These are phyloP conservation scores for Fagus crenata DNA, from an alignment of 306 rosid genomes.

Conservation along the genomic window DNA sequence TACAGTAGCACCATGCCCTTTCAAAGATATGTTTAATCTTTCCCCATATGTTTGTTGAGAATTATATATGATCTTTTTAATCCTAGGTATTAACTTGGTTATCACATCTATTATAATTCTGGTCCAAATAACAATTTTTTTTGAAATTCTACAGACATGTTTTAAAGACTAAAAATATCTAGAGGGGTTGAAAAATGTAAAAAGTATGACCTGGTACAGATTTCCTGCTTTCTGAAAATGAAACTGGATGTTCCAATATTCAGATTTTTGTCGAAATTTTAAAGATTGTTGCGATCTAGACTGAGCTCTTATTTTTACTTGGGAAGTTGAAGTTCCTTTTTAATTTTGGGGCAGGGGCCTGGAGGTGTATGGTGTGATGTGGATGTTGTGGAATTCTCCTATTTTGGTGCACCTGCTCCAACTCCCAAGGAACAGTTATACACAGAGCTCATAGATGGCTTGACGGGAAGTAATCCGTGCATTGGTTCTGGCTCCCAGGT, in stretches of 20 bases:
- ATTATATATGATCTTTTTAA: neutral
- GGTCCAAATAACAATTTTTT: neutral
- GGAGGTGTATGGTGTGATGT: constrained; percentile 99
- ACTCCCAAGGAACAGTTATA: constrained; percentile 91
- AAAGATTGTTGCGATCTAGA: constrained; percentile 7
- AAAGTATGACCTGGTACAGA: neutral
- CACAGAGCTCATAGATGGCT: constrained; percentile 89
- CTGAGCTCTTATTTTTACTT: neutral
- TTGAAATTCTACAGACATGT: neutral
- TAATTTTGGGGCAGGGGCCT: constrained; percentile 74
- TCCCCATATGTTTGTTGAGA: neutral
- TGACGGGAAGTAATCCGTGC: constrained; percentile 82
- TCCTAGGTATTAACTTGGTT: neutral
- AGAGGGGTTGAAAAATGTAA: neutral
- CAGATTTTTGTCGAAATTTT: constrained; percentile 1
- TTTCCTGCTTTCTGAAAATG: neutral
- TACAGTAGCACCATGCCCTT: neutral
- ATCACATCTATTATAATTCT: neutral
- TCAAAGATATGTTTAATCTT: too few relatives aligned
- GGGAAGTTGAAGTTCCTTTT: constrained; percentile 26
- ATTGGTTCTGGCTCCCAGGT: constrained; percentile 99
- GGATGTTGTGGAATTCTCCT: constrained; percentile 97
- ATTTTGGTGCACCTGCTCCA: constrained; percentile 89
- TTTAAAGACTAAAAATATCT: neutral
- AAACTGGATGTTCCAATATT: neutral